Conservation (phyloP, 305 asterid species). For the Fraxinus ornus region DNA sequence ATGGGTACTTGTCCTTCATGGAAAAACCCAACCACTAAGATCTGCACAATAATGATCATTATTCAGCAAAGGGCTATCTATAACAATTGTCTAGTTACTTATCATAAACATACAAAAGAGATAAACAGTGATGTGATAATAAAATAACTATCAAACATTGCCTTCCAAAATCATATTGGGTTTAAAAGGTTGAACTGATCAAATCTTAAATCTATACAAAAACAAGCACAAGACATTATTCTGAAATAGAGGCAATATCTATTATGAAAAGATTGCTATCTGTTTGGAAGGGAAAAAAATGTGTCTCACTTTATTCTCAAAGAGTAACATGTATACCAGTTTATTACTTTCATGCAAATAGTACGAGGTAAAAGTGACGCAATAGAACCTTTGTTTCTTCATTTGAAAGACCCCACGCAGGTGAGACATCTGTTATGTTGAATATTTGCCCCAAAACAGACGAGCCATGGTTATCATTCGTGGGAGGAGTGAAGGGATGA, state of each 20-base stretch:
- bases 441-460: conserved; percentile 50
- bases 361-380: background rate
- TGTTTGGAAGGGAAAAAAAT: background rate
- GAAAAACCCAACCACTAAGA: conserved; percentile 72
- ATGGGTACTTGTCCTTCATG: conserved; percentile 44
- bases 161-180: background rate
- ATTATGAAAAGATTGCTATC: background rate
- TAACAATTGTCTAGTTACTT: background rate
- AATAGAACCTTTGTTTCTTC: conserved; percentile 84
- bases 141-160: background rate
- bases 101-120: background rate
- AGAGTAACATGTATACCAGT: conserved; percentile 12
- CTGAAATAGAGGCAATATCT: background rate
- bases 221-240: background rate
- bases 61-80: conserved; percentile 20
- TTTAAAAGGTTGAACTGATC: background rate
- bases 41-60: conserved; percentile 47
- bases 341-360: conserved; percentile 9
- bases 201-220: background rate
- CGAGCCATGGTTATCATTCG: conserved; percentile 32
- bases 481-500: conserved; percentile 43
- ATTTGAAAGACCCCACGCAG: conserved; percentile 70
- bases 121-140: background rate
- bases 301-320: conserved; percentile 16
- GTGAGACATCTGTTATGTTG: conserved; percentile 74